phyloP scores from a whole-genome alignment of 352 stramenopile genomes.

The Pythium apleroticum region DNA sequence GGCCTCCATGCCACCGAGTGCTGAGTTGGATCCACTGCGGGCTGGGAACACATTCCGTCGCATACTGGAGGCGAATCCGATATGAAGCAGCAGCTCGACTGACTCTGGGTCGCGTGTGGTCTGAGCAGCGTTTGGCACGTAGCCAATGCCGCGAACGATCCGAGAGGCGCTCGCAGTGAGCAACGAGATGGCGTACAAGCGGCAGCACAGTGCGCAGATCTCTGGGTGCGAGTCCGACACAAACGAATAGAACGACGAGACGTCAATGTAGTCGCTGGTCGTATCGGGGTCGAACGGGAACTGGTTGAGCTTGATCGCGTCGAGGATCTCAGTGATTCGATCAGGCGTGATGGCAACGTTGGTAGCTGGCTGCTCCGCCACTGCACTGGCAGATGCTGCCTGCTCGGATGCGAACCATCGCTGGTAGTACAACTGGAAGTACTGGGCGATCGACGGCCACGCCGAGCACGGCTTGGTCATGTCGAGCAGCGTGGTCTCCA shows the following conservation, averaged over 20 bases:
- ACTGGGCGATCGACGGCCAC: slow-evolving; percentile 58
- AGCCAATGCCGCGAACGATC: slow-evolving; percentile 61
- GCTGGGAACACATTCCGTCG: slow-evolving; percentile 14
- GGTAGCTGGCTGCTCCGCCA: background rate
- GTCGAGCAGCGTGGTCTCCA: slow-evolving; percentile 58
- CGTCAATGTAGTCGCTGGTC: slow-evolving; percentile 72
- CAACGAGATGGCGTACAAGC: slow-evolving; percentile 69
- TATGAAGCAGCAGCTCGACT: slow-evolving; percentile 63
- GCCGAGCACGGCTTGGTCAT: slow-evolving; percentile 44
- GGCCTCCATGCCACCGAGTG: slow-evolving; percentile 14
- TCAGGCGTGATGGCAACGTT: slow-evolving; percentile 30
- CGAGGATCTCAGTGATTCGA: slow-evolving; percentile 50
- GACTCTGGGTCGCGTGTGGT: slow-evolving; percentile 44
- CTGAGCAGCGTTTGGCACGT: slow-evolving; percentile 51
- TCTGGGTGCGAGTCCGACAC: slow-evolving; percentile 78
- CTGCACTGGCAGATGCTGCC: background rate
- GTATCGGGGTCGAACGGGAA: slow-evolving; percentile 76
- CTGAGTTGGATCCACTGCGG: background rate
- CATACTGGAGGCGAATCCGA: slow-evolving; percentile 65
- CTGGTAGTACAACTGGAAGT: slow-evolving; percentile 69
- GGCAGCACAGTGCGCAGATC: slow-evolving; percentile 77
- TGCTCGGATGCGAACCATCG: slow-evolving; percentile 52
- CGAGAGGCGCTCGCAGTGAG: slow-evolving; percentile 53
- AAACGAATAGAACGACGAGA: slow-evolving; percentile 86
- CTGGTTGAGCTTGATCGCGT: slow-evolving; percentile 60